phyloP scores from a whole-genome alignment of 306 rosid species.

The Pachyrhizus erosus region DNA sequence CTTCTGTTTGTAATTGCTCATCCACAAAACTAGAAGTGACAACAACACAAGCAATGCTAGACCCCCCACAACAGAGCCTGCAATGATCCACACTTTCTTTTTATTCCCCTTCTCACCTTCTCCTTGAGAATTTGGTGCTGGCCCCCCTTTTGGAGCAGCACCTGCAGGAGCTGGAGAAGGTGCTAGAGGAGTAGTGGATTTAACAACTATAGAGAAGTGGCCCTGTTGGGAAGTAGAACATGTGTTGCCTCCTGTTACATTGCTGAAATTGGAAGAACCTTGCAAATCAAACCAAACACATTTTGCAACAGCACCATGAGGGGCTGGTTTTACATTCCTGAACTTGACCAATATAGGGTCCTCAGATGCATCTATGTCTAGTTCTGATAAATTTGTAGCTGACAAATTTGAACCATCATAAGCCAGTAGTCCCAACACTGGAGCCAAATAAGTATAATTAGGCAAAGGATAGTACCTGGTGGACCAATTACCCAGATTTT shows the following conservation, averaged over 20 bases:
- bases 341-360: constrained; percentile 68
- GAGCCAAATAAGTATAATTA: constrained; percentile 76
- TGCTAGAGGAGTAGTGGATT: constrained; percentile 55
- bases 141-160: constrained; percentile 35
- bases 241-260: constrained; percentile 54
- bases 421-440: constrained; percentile 86
- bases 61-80: constrained; percentile 89
- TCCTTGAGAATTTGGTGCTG: constrained; percentile 36
- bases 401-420: constrained; percentile 70
- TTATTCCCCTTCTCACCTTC: constrained; percentile 51
- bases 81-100: constrained; percentile 66
- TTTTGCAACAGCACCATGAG: constrained; percentile 58
- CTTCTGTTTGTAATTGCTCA: constrained; percentile 58
- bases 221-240: constrained; percentile 74
- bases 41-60: constrained; percentile 58
- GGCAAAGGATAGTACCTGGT: constrained; percentile 61
- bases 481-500: constrained; percentile 76
- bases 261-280: constrained; percentile 65
- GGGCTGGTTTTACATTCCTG: constrained; percentile 50
- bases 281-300: constrained; percentile 71
- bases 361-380: constrained; percentile 52
- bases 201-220: constrained; percentile 83
- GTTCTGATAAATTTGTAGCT: constrained; percentile 58
- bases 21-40: constrained; percentile 63
- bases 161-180: constrained; percentile 52